phyloP scores from a whole-genome alignment of 345 rosid species.

The Lepidium didymum region DNA sequence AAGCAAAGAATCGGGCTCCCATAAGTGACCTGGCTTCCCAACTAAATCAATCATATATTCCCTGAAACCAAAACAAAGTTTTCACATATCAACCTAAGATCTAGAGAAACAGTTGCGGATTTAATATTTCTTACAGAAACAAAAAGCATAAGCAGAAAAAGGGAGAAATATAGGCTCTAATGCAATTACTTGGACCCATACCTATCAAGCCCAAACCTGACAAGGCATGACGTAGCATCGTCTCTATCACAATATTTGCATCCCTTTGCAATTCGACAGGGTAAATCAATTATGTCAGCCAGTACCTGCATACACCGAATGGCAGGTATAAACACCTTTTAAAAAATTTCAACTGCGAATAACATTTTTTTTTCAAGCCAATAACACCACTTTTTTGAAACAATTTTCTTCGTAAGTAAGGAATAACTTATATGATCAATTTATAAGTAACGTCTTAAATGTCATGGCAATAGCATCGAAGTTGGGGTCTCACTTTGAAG shows the following conservation, averaged over 20 bases:
- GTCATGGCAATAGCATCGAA: neutral
- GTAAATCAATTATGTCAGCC: conserved; percentile 87
- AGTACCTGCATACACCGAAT: conserved; percentile 56
- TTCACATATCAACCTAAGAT: conserved; percentile 17
- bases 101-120: neutral
- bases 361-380: neutral
- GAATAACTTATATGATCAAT: neutral
- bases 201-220: conserved; percentile 94
- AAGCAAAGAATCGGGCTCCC: conserved; percentile 91
- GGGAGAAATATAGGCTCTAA: neutral
- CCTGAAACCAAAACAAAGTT: conserved; percentile 47
- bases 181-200: conserved; percentile 22
- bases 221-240: conserved; percentile 96
- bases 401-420: neutral
- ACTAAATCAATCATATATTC: conserved; percentile 91
- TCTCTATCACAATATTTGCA: conserved; percentile 86
- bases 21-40: conserved; percentile 83
- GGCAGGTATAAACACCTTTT: neutral
- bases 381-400: neutral
- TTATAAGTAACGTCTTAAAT: neutral
- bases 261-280: conserved; percentile 97
- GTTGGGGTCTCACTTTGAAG: conserved; percentile 68
- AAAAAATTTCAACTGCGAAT: neutral
- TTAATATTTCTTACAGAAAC: neutral
- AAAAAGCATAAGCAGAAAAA: neutral